phyloP scores from a whole-genome alignment of 768 basidiomycete species.

The Calocybe indica region DNA sequence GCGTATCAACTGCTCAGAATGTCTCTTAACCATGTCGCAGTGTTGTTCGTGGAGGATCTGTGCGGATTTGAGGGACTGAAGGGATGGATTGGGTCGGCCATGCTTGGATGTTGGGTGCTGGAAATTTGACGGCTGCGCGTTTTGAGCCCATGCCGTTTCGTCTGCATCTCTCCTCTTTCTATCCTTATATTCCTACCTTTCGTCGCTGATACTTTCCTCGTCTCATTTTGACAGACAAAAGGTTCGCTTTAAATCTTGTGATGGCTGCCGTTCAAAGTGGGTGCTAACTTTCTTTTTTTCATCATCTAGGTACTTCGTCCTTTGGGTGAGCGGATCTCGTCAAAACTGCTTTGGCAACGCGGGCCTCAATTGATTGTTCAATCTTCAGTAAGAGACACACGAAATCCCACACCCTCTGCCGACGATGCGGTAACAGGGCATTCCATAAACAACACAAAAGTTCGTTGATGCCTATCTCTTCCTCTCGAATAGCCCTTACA shows the following conservation, averaged over 20 bases:
- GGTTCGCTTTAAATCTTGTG: slow-evolving; percentile 43
- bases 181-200: slow-evolving; percentile 1
- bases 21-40: slow-evolving; percentile 5
- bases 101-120: slow-evolving; percentile 9
- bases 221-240: slow-evolving; percentile 60
- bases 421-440: slow-evolving; percentile 91
- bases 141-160: slow-evolving; percentile 1
- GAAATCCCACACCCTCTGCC: slow-evolving; percentile 95
- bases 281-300: slow-evolving; percentile 4
- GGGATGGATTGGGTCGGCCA: slow-evolving; percentile 12
- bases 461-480: slow-evolving; percentile 29
- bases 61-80: slow-evolving; percentile 11
- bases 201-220: slow-evolving; percentile 15
- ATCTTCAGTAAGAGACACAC: slow-evolving; percentile 88
- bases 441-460: slow-evolving; percentile 99
- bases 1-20: slow-evolving; percentile 22
- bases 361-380: slow-evolving; percentile 4
- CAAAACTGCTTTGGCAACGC: not conserved
- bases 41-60: not conserved
- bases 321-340: slow-evolving; percentile 64
- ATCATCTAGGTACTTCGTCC: slow-evolving; percentile 80
- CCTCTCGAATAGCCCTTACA: not conserved
- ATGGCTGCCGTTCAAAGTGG: not conserved
- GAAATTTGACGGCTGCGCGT: slow-evolving; percentile 19
- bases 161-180: not conserved